phyloP scores from a whole-genome alignment of 192 early-diverging fungal species.

The Coemansia biformis region DNA sequence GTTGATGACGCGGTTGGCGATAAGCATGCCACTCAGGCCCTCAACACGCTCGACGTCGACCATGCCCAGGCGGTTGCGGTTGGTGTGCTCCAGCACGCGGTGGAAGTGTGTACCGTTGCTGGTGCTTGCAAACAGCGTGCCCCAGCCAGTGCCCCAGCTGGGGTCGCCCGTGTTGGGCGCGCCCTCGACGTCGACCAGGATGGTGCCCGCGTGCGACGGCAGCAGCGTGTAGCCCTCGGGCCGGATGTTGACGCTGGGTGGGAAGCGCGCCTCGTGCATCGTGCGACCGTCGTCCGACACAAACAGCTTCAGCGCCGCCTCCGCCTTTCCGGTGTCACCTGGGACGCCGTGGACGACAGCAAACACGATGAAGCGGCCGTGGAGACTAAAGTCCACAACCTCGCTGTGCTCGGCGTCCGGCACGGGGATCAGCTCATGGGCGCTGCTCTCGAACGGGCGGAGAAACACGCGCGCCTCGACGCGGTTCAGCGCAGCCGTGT shows the following conservation, averaged over 20 bases:
- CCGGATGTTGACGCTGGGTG: slow-evolving; percentile 68
- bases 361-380: slow-evolving; percentile 38
- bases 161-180: slow-evolving; percentile 45
- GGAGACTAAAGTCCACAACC: slow-evolving; percentile 25
- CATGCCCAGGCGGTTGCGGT: slow-evolving; percentile 62
- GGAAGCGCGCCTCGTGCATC: slow-evolving; percentile 75
- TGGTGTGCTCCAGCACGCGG: slow-evolving; percentile 69
- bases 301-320: slow-evolving; percentile 55
- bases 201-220: slow-evolving; percentile 69
- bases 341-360: slow-evolving; percentile 15
- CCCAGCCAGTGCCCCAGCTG: slow-evolving; percentile 39
- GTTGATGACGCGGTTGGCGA: slow-evolving; percentile 87
- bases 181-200: slow-evolving; percentile 75
- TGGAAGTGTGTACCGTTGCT: slow-evolving; percentile 77
- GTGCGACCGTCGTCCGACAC: slow-evolving; percentile 72
- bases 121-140: slow-evolving; percentile 81
- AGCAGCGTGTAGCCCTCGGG: slow-evolving; percentile 81
- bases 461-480: slow-evolving; percentile 61
- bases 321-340: slow-evolving; percentile 13
- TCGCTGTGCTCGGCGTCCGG: slow-evolving; percentile 22
- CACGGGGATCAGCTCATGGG: slow-evolving; percentile 9
- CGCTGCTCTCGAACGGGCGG: slow-evolving; percentile 22
- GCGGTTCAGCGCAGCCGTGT: slow-evolving; percentile 50
- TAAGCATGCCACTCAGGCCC: slow-evolving; percentile 74
- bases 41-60: slow-evolving; percentile 93